Evolutionary conservation across 129 eudicot genomes (phyloP).

Genomic region (Centaurea solstitialis): DNA sequence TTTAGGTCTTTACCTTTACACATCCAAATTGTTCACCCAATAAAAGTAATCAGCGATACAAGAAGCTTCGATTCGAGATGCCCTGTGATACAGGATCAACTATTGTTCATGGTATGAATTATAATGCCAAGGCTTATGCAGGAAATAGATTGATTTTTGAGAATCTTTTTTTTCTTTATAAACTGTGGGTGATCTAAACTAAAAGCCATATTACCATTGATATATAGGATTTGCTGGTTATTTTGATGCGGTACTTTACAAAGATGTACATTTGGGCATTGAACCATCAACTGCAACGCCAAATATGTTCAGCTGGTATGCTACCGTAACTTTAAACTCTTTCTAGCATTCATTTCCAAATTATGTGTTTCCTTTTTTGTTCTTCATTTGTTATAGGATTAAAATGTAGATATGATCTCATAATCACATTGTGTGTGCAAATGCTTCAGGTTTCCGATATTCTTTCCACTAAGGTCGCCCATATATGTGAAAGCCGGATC

Average conservation of each 20-base stretch:
- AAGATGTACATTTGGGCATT: slow-evolving; percentile 95
- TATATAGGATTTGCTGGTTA: slow-evolving; percentile 92
- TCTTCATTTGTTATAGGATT: neutral
- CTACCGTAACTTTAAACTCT: neutral
- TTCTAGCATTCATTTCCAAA: neutral
- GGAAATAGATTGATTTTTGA: neutral
- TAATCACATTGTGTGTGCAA: neutral
- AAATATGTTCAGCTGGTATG: slow-evolving; percentile 97
- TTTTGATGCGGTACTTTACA: slow-evolving; percentile 91
- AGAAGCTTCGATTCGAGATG: slow-evolving; percentile 75
- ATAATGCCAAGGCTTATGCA: neutral
- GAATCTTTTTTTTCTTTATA: neutral
- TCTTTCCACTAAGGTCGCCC: slow-evolving; percentile 85
- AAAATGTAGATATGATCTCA: neutral
- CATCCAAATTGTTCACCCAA: slow-evolving; percentile 74
- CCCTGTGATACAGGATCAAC: slow-evolving; percentile 85
- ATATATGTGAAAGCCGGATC: slow-evolving; percentile 52
- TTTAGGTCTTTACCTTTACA: slow-evolving; percentile 79
- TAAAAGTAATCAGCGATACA: slow-evolving; percentile 76
- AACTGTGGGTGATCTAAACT: neutral
- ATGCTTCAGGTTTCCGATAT: slow-evolving; percentile 84
- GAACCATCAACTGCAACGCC: slow-evolving; percentile 97
- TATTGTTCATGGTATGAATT: slow-evolving; percentile 77
- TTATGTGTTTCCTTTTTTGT: neutral
- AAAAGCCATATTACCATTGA: neutral